Base-by-base conservation (phyloP, 768 basidiomycete genomes). In the Amanita phalloides region DNA sequence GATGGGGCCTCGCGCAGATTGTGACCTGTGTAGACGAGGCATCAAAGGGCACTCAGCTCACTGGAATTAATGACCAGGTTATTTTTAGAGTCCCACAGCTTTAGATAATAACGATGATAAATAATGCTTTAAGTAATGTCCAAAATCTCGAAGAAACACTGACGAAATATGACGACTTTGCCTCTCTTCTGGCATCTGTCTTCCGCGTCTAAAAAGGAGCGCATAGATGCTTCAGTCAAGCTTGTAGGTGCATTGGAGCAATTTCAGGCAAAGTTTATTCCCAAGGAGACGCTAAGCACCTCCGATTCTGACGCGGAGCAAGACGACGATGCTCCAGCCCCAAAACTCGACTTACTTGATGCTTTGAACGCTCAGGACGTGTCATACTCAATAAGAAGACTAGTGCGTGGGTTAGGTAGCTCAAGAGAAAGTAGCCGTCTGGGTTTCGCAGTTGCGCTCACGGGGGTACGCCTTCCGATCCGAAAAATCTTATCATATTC, bases 181-280 rank as follows among this genome's bases (percentile, higher is more conserved):
- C 87, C 90, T 11, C 76, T 96, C 32, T 97, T 93, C 76, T 96
- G 93, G 93, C 75, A 92, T 65, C 74, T 97, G 49, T 94, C 93
- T 13, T 90, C 88, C 2, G 71, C 79, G 1, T 79, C 78, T 17
- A 90, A 82, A 69, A 81, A 84, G 51, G 84, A 90, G 54, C 83
- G 93, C 7, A 61, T 95, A 33, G 81, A 85, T 58, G 86, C 93
- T 11, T 93, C 93, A 2, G 83, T 87, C 26, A 87, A 91, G 63
- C 82, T 97, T 47, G 66, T 95, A 53, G 70, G 72, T 14, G 74
- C 89, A 17, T 77, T 97, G 58, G 86, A 94, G 68, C 82, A 84
- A 56, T 94, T 96, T 61, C 93, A 97, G 68, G 64, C 75, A 5
- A 72, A 77, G 46, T 86, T 81, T 59, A 65, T 70, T 41, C 75